phyloP scores from a whole-genome alignment of 2,329 filamentous ascomycete genomes.

The Aspergillus caelatus region DNA sequence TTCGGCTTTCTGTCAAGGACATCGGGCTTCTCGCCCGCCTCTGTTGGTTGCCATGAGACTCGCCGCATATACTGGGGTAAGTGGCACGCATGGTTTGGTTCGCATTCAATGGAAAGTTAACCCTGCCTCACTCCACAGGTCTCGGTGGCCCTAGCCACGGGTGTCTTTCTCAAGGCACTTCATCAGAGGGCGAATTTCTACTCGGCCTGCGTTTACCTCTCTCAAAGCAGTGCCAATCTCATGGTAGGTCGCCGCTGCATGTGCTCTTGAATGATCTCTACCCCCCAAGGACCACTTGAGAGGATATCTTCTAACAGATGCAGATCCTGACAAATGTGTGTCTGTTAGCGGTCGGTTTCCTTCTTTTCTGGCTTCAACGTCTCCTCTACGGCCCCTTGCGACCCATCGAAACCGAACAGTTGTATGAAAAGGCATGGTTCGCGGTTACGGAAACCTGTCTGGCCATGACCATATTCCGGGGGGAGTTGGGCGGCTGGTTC shows the following conservation, averaged over 20 bases:
- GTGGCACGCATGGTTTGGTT: constrained; percentile 21
- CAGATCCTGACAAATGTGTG: constrained; percentile 90
- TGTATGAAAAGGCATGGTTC: constrained; percentile 98
- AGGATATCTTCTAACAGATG: constrained; percentile 3
- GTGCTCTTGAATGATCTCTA: background rate
- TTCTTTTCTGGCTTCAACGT: constrained; percentile 85
- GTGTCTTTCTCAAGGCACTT: constrained; percentile 86
- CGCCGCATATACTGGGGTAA: constrained; percentile 56
- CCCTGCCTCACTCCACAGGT: constrained; percentile 53
- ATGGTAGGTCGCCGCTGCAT: constrained; percentile 63
- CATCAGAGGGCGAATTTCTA: constrained; percentile 98
- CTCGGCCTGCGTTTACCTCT: constrained; percentile 93
- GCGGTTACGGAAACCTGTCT: constrained; percentile 95
- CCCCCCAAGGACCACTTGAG: background rate
- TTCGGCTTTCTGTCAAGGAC: constrained; percentile 31
- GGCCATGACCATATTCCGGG: constrained; percentile 97
- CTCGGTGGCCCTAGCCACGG: constrained; percentile 80
- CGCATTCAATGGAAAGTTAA: constrained; percentile 9
- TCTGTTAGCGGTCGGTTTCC: constrained; percentile 75
- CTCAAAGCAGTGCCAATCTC: constrained; percentile 92
- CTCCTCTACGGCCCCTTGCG: constrained; percentile 88
- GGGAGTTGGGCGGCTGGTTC: constrained; percentile 93
- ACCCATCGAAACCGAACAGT: constrained; percentile 91
- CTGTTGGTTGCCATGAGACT: constrained; percentile 48
- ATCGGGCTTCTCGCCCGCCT: constrained; percentile 25